These are phyloP conservation scores for Neurospora sp. DNA, from an alignment of 495 filamentous ascomycete genomes.

Conservation along the genomic window DNA sequence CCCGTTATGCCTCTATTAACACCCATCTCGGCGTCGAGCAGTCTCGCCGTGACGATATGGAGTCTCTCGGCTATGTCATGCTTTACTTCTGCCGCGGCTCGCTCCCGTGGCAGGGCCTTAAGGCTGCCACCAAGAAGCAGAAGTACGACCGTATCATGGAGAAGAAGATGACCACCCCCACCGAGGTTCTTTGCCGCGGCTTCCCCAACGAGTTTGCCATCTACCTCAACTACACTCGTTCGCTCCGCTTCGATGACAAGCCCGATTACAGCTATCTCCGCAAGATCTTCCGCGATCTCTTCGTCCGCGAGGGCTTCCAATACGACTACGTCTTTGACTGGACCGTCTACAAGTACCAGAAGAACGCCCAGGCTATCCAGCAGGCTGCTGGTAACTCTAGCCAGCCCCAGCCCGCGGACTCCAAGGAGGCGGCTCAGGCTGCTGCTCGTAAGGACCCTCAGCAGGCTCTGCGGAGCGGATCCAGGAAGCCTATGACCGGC, in stretches of 20 bases:
- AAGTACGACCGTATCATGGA: conserved; percentile 99
- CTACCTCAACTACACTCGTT: conserved; percentile 98
- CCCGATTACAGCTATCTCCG: conserved; percentile 99
- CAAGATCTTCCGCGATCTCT: conserved; percentile 99
- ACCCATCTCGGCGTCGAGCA: conserved; percentile 98
- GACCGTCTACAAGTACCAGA: conserved; percentile 99
- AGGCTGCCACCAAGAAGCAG: conserved; percentile 99
- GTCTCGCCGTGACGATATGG: conserved; percentile 99
- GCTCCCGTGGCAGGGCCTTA: conserved; percentile 97
- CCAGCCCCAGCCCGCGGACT: conserved; percentile 45
- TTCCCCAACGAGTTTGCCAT: conserved; percentile 99
- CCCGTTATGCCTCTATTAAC: conserved; percentile 98
- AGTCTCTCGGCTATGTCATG: conserved; percentile 99
- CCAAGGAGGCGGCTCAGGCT: conserved; percentile 40
- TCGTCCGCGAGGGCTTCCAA: conserved; percentile 98
- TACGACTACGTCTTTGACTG: conserved; percentile 99
- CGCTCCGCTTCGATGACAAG: conserved; percentile 98
- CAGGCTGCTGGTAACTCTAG: conserved; percentile 40
- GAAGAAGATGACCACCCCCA: conserved; percentile 99
- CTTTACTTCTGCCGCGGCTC: conserved; percentile 99
- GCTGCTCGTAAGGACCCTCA: conserved; percentile 50
- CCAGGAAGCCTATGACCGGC: conserved; percentile 73
- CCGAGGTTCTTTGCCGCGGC: conserved; percentile 96
- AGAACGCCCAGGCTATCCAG: conserved; percentile 67
- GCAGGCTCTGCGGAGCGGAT: conserved; percentile 57